These are phyloP conservation scores for Crataegus laevigata DNA, from an alignment of 306 rosid species.

Conservation along the genomic window DNA sequence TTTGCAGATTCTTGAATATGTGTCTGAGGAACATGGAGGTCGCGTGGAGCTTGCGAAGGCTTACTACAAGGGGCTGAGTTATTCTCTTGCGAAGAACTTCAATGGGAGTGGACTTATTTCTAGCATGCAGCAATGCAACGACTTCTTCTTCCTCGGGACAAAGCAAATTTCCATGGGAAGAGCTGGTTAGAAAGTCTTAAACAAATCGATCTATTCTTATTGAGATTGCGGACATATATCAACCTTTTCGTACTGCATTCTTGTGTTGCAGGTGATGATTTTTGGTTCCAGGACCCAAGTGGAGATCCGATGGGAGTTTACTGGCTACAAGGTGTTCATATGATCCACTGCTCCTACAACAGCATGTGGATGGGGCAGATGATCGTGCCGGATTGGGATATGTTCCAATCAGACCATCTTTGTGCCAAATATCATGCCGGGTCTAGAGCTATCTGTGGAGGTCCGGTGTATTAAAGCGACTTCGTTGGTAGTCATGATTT, in stretches of 20 bases:
- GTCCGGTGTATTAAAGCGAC: conserved; percentile 77
- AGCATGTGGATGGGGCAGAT: conserved; percentile 96
- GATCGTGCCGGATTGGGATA: conserved; percentile 90
- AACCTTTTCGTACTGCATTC: no score
- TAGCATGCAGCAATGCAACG: conserved; percentile 93
- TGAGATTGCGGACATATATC: neutral
- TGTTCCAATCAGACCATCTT: conserved; percentile 79
- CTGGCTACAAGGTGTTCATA: conserved; percentile 88
- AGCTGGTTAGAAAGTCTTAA: conserved; percentile 41
- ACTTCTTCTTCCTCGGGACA: conserved; percentile 82
- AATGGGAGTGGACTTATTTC: conserved; percentile 70
- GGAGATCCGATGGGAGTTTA: conserved; percentile 83
- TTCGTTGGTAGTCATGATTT: conserved; percentile 64
- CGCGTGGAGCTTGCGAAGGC: conserved; percentile 73
- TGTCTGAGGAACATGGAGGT: conserved; percentile 69
- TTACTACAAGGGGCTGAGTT: conserved; percentile 57
- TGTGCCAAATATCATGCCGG: conserved; percentile 88
- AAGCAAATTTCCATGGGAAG: conserved; percentile 61
- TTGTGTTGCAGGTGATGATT: conserved; percentile 65
- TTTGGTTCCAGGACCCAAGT: conserved; percentile 87
- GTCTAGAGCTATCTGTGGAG: conserved; percentile 78
- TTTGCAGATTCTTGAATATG: conserved; percentile 57
- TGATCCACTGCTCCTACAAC: conserved; percentile 84
- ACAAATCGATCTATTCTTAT: neutral
- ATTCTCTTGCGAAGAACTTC: conserved; percentile 60